Evolutionary conservation across 1,139 yeast genomes (phyloP).

Genomic region (Kurtzmaniella quercitrusa): DNA sequence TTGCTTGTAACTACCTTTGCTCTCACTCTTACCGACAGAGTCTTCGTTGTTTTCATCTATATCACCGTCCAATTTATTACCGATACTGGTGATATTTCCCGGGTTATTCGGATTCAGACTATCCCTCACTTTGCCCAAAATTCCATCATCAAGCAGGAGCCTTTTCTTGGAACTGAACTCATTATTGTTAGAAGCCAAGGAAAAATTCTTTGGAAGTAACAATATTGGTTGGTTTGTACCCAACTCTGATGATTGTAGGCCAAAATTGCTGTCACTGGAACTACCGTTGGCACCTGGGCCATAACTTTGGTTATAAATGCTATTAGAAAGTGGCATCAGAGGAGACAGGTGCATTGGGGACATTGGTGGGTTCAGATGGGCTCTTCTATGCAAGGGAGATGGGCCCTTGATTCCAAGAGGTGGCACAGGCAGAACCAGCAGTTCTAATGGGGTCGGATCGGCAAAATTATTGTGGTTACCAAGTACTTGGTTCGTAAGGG

Average conservation of each 20-base stretch:
- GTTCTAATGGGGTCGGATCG: slow-evolving; percentile 12
- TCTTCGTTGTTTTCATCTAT: not conserved
- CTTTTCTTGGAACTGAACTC: slow-evolving; percentile 17
- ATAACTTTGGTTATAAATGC: not conserved
- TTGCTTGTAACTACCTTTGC: not conserved
- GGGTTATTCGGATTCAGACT: too few relatives aligned
- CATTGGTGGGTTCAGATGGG: slow-evolving; percentile 33
- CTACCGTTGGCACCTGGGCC: not conserved
- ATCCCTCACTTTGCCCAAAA: slow-evolving; percentile 8
- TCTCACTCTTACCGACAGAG: not conserved
- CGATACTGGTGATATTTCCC: slow-evolving; percentile 19
- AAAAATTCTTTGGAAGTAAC: slow-evolving; percentile 43
- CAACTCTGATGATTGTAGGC: not conserved
- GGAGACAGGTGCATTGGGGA: slow-evolving; percentile 16
- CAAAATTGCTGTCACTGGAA: not conserved
- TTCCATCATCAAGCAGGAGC: slow-evolving; percentile 26
- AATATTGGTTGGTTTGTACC: slow-evolving; percentile 32
- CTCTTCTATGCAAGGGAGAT: slow-evolving; percentile 23
- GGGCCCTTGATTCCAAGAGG: not conserved
- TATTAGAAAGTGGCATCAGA: slow-evolving; percentile 2
- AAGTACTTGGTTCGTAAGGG: slow-evolving; percentile 5
- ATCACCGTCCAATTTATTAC: slow-evolving; percentile 4
- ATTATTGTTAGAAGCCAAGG: slow-evolving; percentile 20
- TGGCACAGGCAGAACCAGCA: slow-evolving; percentile 2
- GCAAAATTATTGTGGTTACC: slow-evolving; percentile 1